phyloP scores from a whole-genome alignment of 768 basidiomycete species.

The Amyloporia xantha region DNA sequence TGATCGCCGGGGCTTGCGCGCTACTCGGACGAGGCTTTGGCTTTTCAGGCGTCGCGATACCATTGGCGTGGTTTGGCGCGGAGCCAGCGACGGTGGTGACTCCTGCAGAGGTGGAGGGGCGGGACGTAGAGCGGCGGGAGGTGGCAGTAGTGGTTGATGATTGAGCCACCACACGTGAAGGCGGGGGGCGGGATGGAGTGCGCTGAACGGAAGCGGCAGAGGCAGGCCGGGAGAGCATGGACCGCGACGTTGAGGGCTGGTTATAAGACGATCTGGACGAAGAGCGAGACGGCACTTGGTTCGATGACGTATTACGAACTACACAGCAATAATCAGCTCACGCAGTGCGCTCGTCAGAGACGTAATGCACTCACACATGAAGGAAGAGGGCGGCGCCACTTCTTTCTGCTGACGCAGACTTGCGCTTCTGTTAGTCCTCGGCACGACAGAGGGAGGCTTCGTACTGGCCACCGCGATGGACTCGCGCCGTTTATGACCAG shows the following conservation, averaged over 20 bases:
- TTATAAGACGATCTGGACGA: slow-evolving; percentile 33
- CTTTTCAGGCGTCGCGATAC: slow-evolving; percentile 20
- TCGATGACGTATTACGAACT: slow-evolving; percentile 17
- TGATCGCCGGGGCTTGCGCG: slow-evolving; percentile 51
- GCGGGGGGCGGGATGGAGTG: neutral
- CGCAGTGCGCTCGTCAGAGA: no score
- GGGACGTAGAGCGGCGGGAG: neutral
- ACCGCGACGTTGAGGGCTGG: slow-evolving; percentile 10
- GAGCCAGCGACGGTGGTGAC: neutral
- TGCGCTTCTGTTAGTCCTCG: slow-evolving; percentile 40
- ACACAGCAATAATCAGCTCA: no score
- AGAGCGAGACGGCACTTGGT: slow-evolving; percentile 32
- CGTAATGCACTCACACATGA: slow-evolving; percentile 62
- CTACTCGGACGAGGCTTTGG: slow-evolving; percentile 40
- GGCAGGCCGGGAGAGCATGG: slow-evolving; percentile 10
- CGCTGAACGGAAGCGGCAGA: slow-evolving; percentile 8
- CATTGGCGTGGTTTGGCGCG: slow-evolving; percentile 9
- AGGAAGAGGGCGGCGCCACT: slow-evolving; percentile 51
- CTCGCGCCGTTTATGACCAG: slow-evolving; percentile 78
- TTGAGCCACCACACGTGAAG: neutral
- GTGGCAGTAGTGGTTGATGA: neutral
- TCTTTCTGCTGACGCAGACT: slow-evolving; percentile 36
- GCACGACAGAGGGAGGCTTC: slow-evolving; percentile 34
- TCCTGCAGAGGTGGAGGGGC: neutral
- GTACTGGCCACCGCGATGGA: slow-evolving; percentile 61